A percentile compares a stretch with the other conserved stretches of the same genome.
Conservation (phyloP, 108 stramenopile species). For the Stephanodiscus minutulus region DNA sequence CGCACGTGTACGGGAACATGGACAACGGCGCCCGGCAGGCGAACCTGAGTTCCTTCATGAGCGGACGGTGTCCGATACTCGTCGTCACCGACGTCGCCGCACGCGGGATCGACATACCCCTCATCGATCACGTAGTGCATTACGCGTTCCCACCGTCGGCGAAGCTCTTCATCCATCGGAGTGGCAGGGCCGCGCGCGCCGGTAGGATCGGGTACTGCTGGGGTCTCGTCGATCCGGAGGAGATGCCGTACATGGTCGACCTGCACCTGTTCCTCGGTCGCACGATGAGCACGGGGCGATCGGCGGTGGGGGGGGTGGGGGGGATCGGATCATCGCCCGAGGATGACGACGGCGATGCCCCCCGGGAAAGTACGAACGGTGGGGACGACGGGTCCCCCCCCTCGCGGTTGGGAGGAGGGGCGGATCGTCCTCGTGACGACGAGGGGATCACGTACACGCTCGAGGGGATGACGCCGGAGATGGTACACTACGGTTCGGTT, state of each 20-base stretch:
- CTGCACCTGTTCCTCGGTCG: constrained; percentile 94
- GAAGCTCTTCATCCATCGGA: constrained; percentile 96
- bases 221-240: constrained; percentile 94
- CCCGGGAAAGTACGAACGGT: constrained; percentile 17
- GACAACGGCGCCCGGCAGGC: constrained; percentile 90
- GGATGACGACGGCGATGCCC: constrained; percentile 33
- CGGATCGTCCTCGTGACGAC: constrained; percentile 19
- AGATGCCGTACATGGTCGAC: constrained; percentile 98
- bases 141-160: constrained; percentile 93
- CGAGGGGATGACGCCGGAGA: constrained; percentile 93
- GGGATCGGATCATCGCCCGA: too few species aligned
- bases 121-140: constrained; percentile 98
- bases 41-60: constrained; percentile 88
- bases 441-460: constrained; percentile 75
- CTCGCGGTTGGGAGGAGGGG: constrained; percentile 1
- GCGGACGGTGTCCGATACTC: constrained; percentile 79
- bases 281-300: constrained; percentile 55
- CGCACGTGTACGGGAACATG: constrained; percentile 95
- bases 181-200: constrained; percentile 92
- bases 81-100: constrained; percentile 99
- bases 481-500: constrained; percentile 96
- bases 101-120: constrained; percentile 96
- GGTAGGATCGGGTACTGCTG: constrained; percentile 92
- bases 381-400: not conserved
- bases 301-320: constrained; percentile 31